Conservation (phyloP, 139 green algal species). For the Micromonas pusilla region DNA sequence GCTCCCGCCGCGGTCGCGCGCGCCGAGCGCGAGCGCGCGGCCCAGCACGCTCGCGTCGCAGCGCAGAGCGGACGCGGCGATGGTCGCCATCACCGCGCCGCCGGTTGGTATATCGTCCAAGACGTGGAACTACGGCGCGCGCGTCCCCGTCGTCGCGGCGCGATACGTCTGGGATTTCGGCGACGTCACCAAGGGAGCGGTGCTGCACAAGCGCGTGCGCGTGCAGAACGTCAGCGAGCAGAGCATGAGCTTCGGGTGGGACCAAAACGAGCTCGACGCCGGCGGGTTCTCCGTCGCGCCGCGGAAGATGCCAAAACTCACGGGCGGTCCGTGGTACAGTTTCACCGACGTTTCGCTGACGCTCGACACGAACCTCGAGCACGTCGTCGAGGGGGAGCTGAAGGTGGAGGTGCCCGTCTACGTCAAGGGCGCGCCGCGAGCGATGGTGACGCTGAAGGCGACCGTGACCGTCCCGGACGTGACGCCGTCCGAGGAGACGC, state of each 20-base stretch:
- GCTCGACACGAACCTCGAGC: constrained; percentile 16
- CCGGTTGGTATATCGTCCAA: too few species aligned
- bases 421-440: constrained; percentile 51
- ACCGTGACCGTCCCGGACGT: constrained; percentile 53
- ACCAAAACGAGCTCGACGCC: constrained; percentile 52
- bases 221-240: constrained; percentile 55
- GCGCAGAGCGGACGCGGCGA: too few species aligned
- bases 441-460: constrained; percentile 53
- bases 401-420: constrained; percentile 50
- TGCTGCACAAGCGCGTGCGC: constrained; percentile 48
- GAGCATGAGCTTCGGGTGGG: constrained; percentile 47
- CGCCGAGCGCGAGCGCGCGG: too few species aligned
- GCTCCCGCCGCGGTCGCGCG: too few species aligned
- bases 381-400: constrained; percentile 37
- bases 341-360: constrained; percentile 29
- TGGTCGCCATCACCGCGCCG: too few species aligned
- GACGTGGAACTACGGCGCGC: too few species aligned
- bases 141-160: constrained; percentile 30
- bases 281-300: constrained; percentile 58
- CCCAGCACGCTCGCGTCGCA: too few species aligned
- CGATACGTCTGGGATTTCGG: constrained; percentile 74
- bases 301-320: constrained; percentile 55
- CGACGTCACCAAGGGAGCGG: constrained; percentile 58
- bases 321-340: constrained; percentile 47
- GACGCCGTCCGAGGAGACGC: constrained; percentile 31